Evolutionary conservation across 2,329 filamentous ascomycete species (phyloP), one percentile per base, ranked within the genome.

Genomic region (Aschersonia sp.): DNA sequence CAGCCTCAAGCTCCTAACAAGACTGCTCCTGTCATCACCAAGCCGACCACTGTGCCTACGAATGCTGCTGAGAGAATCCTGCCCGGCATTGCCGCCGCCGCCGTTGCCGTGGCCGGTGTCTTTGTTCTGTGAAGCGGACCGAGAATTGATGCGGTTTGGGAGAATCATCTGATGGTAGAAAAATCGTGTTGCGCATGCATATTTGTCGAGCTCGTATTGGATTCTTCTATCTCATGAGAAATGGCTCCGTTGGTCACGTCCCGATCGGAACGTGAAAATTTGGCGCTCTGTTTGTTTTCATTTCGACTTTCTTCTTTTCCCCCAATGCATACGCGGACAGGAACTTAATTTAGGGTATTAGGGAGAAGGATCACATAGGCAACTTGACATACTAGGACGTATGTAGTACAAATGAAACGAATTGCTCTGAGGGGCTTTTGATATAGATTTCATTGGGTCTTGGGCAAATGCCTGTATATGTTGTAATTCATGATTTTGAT

Each of bases 1-100:
- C 69, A 80, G 54, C 63, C 75, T 46, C 71, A 79, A 50, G 70
- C 62, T 20, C 67, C 68, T 50, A 70, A 66, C 4, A 68, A 67
- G 0, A 66, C 66, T 5, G 54, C 54, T 5, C 51, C 57, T 31
- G 59, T 64, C 4, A 51, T 60, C 10, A 50, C 42, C 31, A 45
- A n/a, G 9, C 9, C 38, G 31, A 62, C 66, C 45, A 5, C 41
- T 7, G 31, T 43, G 10, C 49, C 48, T 5, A 42, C 47, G 42
- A 49, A 35, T 30, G 51, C 45, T 20, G 51, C 50, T 31, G 31
- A 51, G 5, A 53, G 45, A 47, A 30, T 51, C 7, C 6, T 53
- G 6, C 53, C 50, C 10, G 50, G 50, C 6, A 31, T 51, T 7
- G 41, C 44, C 3, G 49, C 50, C 31, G 44, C 51, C 2, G 6